These are phyloP conservation scores for Xylaria bambusicola DNA, from an alignment of 495 filamentous ascomycete species.

Conservation along the genomic window DNA sequence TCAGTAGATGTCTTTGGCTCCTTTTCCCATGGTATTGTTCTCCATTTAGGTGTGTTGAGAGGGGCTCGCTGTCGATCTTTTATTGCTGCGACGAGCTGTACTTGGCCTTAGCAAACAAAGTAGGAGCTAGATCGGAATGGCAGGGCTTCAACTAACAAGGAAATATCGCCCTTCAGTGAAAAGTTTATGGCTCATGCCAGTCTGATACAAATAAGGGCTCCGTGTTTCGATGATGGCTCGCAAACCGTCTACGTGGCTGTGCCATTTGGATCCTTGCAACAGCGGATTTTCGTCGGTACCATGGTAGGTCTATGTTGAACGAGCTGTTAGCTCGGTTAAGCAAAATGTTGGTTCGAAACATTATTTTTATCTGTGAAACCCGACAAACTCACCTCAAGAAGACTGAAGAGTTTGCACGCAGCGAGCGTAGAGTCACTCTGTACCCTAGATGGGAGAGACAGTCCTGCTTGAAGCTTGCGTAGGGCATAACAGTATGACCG, in stretches of 20 bases:
- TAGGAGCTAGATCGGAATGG: background rate
- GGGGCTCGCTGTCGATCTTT: conserved; percentile 18
- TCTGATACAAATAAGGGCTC: conserved; percentile 13
- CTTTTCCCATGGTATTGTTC: conserved; percentile 27
- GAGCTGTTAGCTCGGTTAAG: background rate
- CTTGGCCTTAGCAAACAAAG: background rate
- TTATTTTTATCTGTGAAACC: background rate
- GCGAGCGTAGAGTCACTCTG: conserved; percentile 12
- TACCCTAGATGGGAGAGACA: background rate
- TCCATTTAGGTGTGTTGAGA: conserved; percentile 28
- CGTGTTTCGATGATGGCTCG: conserved; percentile 8
- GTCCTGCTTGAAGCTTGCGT: background rate
- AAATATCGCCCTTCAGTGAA: conserved; percentile 10
- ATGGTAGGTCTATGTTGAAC: background rate
- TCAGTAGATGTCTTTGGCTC: conserved; percentile 27
- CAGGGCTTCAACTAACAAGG: background rate
- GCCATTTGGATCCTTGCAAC: conserved; percentile 14
- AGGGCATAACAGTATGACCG: conserved; percentile 10
- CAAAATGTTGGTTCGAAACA: background rate
- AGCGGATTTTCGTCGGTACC: conserved; percentile 7
- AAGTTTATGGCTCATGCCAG: conserved; percentile 11
- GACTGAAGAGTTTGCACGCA: conserved; percentile 16
- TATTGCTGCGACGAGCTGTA: conserved; percentile 22
- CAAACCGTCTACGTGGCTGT: conserved; percentile 12
- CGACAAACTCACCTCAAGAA: conserved; percentile 10